phyloP scores from a whole-genome alignment of 495 filamentous ascomycete species.

The Lasiosphaeria ovina region DNA sequence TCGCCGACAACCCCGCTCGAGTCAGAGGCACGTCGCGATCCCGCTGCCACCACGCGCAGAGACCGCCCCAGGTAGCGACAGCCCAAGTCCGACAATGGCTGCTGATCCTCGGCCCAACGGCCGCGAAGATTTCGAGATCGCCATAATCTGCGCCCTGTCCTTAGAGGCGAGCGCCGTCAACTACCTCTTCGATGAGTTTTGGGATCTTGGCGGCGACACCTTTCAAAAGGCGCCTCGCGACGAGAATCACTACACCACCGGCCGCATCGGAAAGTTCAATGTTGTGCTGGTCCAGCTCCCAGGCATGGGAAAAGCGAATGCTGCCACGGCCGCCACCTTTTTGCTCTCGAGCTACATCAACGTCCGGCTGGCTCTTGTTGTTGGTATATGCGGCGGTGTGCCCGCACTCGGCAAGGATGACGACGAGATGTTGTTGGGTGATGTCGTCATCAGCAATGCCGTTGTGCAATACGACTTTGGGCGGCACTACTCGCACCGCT shows the following conservation, averaged over 20 bases:
- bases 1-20: no score
- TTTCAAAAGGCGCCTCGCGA: conserved; percentile 26
- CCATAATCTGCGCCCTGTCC: conserved; percentile 37
- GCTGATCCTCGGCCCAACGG: neutral
- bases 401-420: conserved; percentile 11
- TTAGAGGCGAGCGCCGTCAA: conserved; percentile 31
- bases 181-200: conserved; percentile 27
- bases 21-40: no score
- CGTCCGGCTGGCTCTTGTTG: conserved; percentile 25
- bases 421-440: conserved; percentile 40
- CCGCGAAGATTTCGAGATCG: conserved; percentile 28
- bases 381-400: conserved; percentile 35
- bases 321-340: conserved; percentile 28
- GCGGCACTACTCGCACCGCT: conserved; percentile 31
- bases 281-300: conserved; percentile 35
- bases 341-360: conserved; percentile 31
- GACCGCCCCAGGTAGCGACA: no score
- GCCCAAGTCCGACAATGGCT: neutral
- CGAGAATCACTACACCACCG: conserved; percentile 36
- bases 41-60: no score
- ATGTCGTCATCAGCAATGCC: conserved; percentile 42
- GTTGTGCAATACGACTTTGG: conserved; percentile 41
- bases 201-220: conserved; percentile 23
- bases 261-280: conserved; percentile 35
- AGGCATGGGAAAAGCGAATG: conserved; percentile 32